Evolutionary conservation across 129 eudicot species (phyloP).

Genomic region (Erigeron canadensis): DNA sequence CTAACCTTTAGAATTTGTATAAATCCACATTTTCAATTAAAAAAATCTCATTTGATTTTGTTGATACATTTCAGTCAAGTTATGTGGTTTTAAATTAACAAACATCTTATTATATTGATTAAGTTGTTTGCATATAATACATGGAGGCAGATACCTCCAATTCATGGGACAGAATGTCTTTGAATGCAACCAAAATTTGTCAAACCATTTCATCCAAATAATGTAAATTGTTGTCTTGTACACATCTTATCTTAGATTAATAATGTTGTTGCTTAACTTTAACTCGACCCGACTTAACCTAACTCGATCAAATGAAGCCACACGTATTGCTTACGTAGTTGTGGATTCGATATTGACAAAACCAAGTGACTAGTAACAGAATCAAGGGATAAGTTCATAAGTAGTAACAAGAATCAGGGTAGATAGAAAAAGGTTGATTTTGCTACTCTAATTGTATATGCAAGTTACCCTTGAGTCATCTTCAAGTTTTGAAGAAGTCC

Average conservation of each 20-base stretch:
- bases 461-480: constrained; percentile 20
- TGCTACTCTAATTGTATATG: constrained; percentile 13
- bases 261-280: constrained; percentile 2
- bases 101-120: neutral
- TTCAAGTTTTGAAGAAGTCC: neutral
- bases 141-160: constrained; percentile 32
- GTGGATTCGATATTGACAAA: constrained; percentile 2
- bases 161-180: constrained; percentile 34
- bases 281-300: neutral
- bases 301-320: neutral
- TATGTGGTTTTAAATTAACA: neutral
- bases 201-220: constrained; percentile 25
- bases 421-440: constrained; percentile 31
- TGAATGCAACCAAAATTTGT: constrained; percentile 30
- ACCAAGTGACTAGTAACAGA: constrained; percentile 26
- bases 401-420: constrained; percentile 30
- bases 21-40: neutral
- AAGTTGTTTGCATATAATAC: constrained; percentile 20
- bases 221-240: neutral
- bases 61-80: neutral
- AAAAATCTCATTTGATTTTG: neutral
- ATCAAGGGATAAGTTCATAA: neutral
- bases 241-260: neutral
- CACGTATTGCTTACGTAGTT: constrained; percentile 18
- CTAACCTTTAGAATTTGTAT: constrained; percentile 8